Evolutionary conservation across 2,329 filamentous ascomycete genomes (phyloP), one percentile per base, ranked within the genome.

Genomic region (Plectosphaerella cucumerina): DNA sequence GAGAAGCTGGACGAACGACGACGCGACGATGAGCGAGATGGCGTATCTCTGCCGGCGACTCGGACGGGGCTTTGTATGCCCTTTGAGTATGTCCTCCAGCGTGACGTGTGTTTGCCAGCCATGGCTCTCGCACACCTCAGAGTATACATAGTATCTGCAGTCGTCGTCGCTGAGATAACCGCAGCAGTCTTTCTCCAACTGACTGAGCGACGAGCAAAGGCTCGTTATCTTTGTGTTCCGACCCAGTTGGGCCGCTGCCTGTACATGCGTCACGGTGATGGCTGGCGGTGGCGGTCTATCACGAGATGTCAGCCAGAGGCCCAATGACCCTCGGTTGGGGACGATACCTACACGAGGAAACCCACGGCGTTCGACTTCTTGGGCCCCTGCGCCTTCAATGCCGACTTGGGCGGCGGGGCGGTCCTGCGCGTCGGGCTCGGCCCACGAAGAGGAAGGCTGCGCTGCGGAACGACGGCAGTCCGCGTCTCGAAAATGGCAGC

Each of bases 1-100:
- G 0, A 60, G 47, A 0, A 65, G 53, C 44, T 65, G 62, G 1
- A 66, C 50, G 34, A 62, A 63, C 2, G 59, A 62, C 1, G 60
- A 64, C 2, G 61, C 57, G 4, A 65, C 15, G 6, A 47, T 57
- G 0, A 66, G 44, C 0, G 63, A 55, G 2, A 65, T 41, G 1
- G 44, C 33, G 31, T 57, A 61, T 2, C 61, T 55, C 33, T 62
- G 51, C 15, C 46, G 42, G 3, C 60, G 55, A 26, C 44, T 60
- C 1, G 56, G 57, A 0, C 20, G 21, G 5, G 50, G 51, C n/a
- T n/a, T 22, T 18, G 33, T 31, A 18, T 55, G 37, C 15, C 50
- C 52, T 14, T 44, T 44, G 5, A 61, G 33, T 20, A 60, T 57
- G 9, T 54, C 47, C 12, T 58, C 55, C 2, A 61, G 49, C 10